phyloP scores from a whole-genome alignment of 1,284 basidiomycete genomes.

The Farysia itapuensis region DNA sequence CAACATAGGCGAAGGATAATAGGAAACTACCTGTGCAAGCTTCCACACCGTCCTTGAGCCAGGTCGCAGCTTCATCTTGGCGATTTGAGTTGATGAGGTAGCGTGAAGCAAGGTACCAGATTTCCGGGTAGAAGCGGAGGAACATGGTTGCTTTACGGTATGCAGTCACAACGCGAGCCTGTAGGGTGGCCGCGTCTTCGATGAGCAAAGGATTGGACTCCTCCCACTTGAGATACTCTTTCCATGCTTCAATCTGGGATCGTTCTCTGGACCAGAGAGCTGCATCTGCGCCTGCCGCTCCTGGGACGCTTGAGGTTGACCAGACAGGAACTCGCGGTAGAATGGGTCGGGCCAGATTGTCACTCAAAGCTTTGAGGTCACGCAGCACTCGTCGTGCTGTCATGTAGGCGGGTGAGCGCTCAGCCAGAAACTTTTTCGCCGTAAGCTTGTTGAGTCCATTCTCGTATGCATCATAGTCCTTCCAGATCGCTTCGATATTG shows the following conservation, averaged over 20 bases:
- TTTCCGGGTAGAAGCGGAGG: conserved; percentile 92
- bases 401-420: conserved; percentile 82
- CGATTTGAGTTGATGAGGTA: conserved; percentile 77
- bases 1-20: conserved; percentile 84
- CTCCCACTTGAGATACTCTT: conserved; percentile 91
- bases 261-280: conserved; percentile 66
- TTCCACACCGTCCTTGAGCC: conserved; percentile 80
- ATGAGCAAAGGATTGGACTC: conserved; percentile 89
- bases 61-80: conserved; percentile 76
- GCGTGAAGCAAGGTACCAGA: conserved; percentile 90
- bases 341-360: conserved; percentile 59
- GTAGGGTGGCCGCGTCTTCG: conserved; percentile 71
- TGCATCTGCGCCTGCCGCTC: conserved; percentile 67
- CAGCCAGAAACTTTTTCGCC: conserved; percentile 91
- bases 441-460: conserved; percentile 86
- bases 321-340: conserved; percentile 50
- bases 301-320: conserved; percentile 22
- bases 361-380: conserved; percentile 70
- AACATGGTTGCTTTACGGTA: conserved; percentile 83
- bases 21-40: conserved; percentile 87
- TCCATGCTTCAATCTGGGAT: conserved; percentile 79
- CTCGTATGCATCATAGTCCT: conserved; percentile 91
- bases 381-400: conserved; percentile 86
- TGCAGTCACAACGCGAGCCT: conserved; percentile 75
- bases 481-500: conserved; percentile 91